Conservation (phyloP, 2,329 filamentous ascomycete genomes). For the Colletotrichum orchidophilum region DNA sequence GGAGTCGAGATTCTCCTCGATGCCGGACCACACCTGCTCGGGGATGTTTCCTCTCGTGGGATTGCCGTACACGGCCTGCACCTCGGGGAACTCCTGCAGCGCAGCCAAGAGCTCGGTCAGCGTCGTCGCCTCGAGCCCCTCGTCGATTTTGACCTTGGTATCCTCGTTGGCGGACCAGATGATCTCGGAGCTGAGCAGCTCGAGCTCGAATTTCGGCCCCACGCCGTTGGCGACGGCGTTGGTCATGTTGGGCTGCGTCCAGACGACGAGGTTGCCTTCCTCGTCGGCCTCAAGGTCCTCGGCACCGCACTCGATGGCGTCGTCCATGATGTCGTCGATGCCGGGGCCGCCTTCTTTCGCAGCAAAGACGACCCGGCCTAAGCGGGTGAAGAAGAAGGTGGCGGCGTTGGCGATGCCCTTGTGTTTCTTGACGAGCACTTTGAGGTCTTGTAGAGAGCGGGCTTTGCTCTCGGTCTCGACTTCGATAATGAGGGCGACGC, state of each 20-base stretch:
- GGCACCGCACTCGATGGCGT: slow-evolving; percentile 85
- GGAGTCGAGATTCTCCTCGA: slow-evolving; percentile 58
- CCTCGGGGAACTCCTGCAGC: slow-evolving; percentile 73
- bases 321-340: slow-evolving; percentile 80
- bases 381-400: slow-evolving; percentile 85
- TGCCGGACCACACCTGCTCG: slow-evolving; percentile 63
- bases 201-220: slow-evolving; percentile 64
- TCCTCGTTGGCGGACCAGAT: slow-evolving; percentile 88
- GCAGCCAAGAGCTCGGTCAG: slow-evolving; percentile 68
- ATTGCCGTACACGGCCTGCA: slow-evolving; percentile 85
- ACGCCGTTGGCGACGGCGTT: slow-evolving; percentile 30
- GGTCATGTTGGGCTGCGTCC: slow-evolving; percentile 35
- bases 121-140: slow-evolving; percentile 61
- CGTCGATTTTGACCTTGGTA: slow-evolving; percentile 72
- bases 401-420: slow-evolving; percentile 74
- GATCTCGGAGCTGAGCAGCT: slow-evolving; percentile 80
- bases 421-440: slow-evolving; percentile 73
- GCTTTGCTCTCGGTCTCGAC: slow-evolving; percentile 85
- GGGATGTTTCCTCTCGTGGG: slow-evolving; percentile 58
- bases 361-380: slow-evolving; percentile 78
- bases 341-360: slow-evolving; percentile 52
- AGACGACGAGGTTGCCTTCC: slow-evolving; percentile 33
- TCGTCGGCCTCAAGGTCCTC: slow-evolving; percentile 68
- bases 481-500: slow-evolving; percentile 83
- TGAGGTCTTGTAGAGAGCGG: slow-evolving; percentile 78